These are phyloP conservation scores for Auricularia auricula-judae DNA, from an alignment of 768 basidiomycete genomes.

Conservation along the genomic window DNA sequence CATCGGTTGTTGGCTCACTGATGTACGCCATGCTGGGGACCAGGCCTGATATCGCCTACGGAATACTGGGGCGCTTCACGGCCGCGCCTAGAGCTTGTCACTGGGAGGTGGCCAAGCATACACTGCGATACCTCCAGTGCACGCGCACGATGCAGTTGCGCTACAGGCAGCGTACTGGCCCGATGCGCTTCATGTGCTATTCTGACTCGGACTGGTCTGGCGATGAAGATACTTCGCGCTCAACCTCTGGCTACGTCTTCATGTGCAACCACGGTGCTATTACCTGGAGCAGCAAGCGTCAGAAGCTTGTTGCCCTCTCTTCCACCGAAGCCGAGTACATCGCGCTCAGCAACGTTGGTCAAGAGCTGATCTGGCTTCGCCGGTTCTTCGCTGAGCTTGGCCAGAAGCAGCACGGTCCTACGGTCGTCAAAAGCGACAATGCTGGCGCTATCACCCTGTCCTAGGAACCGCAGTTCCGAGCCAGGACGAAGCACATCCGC, in stretches of 20 bases:
- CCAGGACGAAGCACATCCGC: background rate
- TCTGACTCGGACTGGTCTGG: constrained; percentile 2
- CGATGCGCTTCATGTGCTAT: background rate
- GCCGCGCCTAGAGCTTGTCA: constrained; percentile 7
- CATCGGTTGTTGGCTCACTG: background rate
- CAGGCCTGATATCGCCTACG: constrained; percentile 10
- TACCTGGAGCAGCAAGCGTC: too few relatives aligned
- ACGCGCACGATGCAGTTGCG: constrained; percentile 2
- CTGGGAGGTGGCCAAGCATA: constrained; percentile 9
- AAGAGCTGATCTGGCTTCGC: too few relatives aligned
- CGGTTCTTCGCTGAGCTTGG: too few relatives aligned
- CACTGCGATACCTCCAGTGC: constrained; percentile 9
- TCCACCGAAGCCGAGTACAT: too few relatives aligned
- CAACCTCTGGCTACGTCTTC: too few relatives aligned
- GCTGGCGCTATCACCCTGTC: background rate
- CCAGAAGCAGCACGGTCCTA: background rate
- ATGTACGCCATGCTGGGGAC: constrained; percentile 5
- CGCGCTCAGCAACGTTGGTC: too few relatives aligned
- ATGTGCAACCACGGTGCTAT: too few relatives aligned
- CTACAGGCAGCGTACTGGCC: background rate
- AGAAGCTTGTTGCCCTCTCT: too few relatives aligned
- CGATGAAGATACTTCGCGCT: background rate
- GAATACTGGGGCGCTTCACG: constrained; percentile 4
- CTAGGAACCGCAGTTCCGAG: background rate
- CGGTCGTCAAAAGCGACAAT: background rate